Base-by-base conservation (phyloP, 805 yeast species). In the Schwanniomyces occidentalis region DNA sequence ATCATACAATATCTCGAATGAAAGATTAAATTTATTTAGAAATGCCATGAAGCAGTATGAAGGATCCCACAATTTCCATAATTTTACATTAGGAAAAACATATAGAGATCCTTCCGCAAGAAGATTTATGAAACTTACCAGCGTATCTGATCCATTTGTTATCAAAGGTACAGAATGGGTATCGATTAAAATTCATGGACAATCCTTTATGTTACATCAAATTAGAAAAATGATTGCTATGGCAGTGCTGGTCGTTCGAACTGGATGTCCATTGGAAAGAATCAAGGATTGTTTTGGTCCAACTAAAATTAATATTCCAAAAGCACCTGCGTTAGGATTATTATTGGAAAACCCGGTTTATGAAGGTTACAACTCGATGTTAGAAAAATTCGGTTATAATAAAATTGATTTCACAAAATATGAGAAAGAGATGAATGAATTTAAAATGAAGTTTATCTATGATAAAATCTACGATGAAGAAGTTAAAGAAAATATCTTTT, bases 221-320 rank as follows among this genome's bases (percentile, higher is more conserved):
- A 93, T 93, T 54, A 80, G 99, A 57, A 93, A 93, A 58, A 93
- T 93, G 98, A 87, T 93, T 40, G 91, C 96, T 15, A 83, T 91
- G 95, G 95, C 95, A 1, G 78, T 90, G 0, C 69, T 91, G 38
- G 78, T 85, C 12, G 80, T 91, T 15, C 76, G 99, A 54, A 81
- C 93, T 13, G 93, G 95, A 8, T 80, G 90, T 53, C 95, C 97
- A 3, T 54, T 76, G 20, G 74, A 75, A 16, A 78, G 95, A 49
- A 85, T 93, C 42, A 55, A 66, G 6, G 86, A 87, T 50, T 85
- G 95, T 3, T 93, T 87, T 56, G 78, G 80, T 4, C 71, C 78
- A 2, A 75, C 75, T 24, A 85, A 82, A 52, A 75, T 93, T 43
- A 89, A 90, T 53, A 85, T 93, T 45, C 99, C 99, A 37, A 93